Conservation (phyloP, 1,139 yeast genomes). For the Saccharomycopsis hybrid region DNA sequence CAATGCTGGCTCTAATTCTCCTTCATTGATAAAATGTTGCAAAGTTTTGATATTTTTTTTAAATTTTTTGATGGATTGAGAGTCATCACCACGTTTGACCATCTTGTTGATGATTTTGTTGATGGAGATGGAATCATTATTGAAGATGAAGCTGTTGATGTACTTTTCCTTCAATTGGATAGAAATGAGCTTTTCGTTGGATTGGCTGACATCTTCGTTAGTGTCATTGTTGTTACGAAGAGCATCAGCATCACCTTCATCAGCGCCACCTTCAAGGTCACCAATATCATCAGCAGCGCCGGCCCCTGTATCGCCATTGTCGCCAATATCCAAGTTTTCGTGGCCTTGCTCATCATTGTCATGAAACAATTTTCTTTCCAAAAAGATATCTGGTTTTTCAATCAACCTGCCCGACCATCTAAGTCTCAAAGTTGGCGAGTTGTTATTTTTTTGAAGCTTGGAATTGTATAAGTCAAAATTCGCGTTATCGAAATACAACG, state of each 20-base stretch:
- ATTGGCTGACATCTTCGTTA: conserved; percentile 20
- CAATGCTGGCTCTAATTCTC: conserved; percentile 74
- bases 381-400: conserved; percentile 67
- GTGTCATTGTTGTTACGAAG: conserved; percentile 31
- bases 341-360: conserved; percentile 27
- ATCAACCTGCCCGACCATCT: conserved; percentile 85
- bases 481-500: conserved; percentile 81
- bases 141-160: conserved; percentile 51
- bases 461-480: conserved; percentile 81
- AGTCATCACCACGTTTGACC: conserved; percentile 48
- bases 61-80: conserved; percentile 42
- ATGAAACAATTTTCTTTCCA: conserved; percentile 71
- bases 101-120: conserved; percentile 46
- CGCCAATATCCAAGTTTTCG: conserved; percentile 26
- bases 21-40: conserved; percentile 55
- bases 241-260: conserved; percentile 39
- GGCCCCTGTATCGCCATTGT: conserved; percentile 26
- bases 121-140: conserved; percentile 39
- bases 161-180: conserved; percentile 65
- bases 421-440: conserved; percentile 72
- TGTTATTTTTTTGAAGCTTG: conserved; percentile 64
- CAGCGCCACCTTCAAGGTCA: neutral
- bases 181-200: conserved; percentile 21
- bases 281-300: conserved; percentile 32
- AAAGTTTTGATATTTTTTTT: conserved; percentile 52